Base-by-base conservation (phyloP, 2,329 filamentous ascomycete species). In the Penicillium sp. region DNA sequence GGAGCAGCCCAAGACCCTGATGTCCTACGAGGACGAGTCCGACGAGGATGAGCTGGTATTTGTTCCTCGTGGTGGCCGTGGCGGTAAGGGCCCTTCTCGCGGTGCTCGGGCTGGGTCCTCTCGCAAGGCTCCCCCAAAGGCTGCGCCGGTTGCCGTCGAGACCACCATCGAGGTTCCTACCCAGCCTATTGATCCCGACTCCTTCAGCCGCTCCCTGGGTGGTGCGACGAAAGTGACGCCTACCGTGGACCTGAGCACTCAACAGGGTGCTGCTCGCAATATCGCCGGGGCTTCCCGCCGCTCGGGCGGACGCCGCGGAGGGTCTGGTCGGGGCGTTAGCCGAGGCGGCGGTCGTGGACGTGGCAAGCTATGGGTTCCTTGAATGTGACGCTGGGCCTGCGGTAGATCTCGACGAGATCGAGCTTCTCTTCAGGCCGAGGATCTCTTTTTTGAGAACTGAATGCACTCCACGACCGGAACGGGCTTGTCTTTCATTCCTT, bases 41-140 rank as follows among this genome's bases (percentile, higher is more conserved):
- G 79, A 81, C 22, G 79, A 81, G 58, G 79, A 81, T 63, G 78
- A 80, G 59, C 69, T 81, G 31, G 78, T 81, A 2, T 81, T 81
- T 58, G 75, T 79, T 31, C 76, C 76, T 28, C 76, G 77, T 25
- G 75, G 76, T 34, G 74, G 75, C 38, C 75, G 74, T 57, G 75
- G 74, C 55, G 75, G 73, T 41, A 78, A 77, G 62, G 67, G 73
- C 12, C 50, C 67, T 4, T 60, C 70, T 15, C 68, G 70, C 25
- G 70, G 69, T 54, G 65, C 70, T 10, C 71, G 70, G 25, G 68
- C 67, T 47, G 65, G 62, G 38, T 68, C 60, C 48, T 67, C 63
- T 62, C 72, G 74, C 58, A 76, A 78, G 64, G 39, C 71, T 14
- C 61, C 71, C 41, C 57, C 66, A 22, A 71, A 72, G 42, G 43